phyloP scores from a whole-genome alignment of 2,329 filamentous ascomycete species.

The Botryotinia calthae region DNA sequence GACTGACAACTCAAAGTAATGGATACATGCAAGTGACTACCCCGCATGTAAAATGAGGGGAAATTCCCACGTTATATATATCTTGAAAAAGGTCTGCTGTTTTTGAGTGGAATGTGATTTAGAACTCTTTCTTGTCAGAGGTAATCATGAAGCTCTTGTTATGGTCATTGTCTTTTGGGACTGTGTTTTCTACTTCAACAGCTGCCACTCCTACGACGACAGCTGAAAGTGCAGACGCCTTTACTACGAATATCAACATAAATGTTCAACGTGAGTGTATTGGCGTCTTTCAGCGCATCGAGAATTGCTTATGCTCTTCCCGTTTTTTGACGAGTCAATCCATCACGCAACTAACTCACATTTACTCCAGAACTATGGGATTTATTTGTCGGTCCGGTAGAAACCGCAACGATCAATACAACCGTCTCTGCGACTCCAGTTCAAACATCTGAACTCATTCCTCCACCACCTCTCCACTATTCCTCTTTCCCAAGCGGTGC shows the following conservation, averaged over 20 bases:
- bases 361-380: conserved; percentile 26
- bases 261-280: conserved; percentile 25
- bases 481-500: conserved; percentile 24
- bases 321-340: background rate
- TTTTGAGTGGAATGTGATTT: background rate
- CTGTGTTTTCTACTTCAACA: background rate
- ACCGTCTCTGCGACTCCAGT: conserved; percentile 32
- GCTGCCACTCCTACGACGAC: background rate
- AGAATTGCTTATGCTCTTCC: background rate
- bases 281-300: background rate
- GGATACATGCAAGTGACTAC: background rate
- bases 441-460: conserved; percentile 30
- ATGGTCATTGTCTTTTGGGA: conserved; percentile 1
- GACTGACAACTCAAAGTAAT: conserved; percentile 3
- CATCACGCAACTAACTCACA: background rate
- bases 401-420: conserved; percentile 29
- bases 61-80: background rate
- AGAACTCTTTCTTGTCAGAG: background rate
- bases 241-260: conserved; percentile 24
- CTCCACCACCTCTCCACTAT: conserved; percentile 31
- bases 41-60: conserved; percentile 4
- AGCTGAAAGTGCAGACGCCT: conserved; percentile 25
- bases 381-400: conserved; percentile 31
- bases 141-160: conserved; percentile 15
- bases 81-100: background rate